These are phyloP conservation scores for Saccharomycopsis sp. DNA, from an alignment of 805 yeast species.

Conservation along the genomic window DNA sequence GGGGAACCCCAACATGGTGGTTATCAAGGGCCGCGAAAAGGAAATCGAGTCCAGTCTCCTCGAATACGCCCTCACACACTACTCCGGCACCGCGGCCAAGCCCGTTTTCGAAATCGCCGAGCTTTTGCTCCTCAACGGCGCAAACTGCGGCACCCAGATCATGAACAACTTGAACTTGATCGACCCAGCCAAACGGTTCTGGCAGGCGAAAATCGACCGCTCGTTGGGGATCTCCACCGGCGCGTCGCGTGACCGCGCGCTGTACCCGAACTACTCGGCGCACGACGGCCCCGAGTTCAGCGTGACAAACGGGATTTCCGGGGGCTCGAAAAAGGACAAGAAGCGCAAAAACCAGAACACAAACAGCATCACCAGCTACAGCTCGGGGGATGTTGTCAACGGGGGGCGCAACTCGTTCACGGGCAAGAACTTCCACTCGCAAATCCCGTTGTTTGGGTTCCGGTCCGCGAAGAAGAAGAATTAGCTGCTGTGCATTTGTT, in stretches of 20 bases:
- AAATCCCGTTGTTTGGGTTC: conserved; percentile 18
- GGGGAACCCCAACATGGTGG: conserved; percentile 39
- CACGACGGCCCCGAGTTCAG: background rate
- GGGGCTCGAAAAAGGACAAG: background rate
- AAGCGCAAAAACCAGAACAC: background rate
- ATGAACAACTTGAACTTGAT: conserved; percentile 34
- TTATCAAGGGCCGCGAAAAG: conserved; percentile 29
- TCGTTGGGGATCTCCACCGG: conserved; percentile 16
- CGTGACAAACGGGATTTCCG: conserved; percentile 2
- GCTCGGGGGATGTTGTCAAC: conserved; percentile 3
- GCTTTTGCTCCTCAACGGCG: conserved; percentile 50
- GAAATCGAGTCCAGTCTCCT: conserved; percentile 30
- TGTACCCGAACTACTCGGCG: background rate
- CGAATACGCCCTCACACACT: conserved; percentile 50
- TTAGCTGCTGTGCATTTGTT: background rate
- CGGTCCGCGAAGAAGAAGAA: conserved; percentile 15
- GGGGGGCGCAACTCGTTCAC: background rate
- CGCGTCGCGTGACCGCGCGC: background rate
- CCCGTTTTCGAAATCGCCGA: conserved; percentile 48
- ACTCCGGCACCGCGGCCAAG: conserved; percentile 25
- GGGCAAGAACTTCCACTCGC: conserved; percentile 17
- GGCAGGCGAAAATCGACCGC: conserved; percentile 40
- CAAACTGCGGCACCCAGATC: conserved; percentile 35
- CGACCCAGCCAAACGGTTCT: conserved; percentile 44
- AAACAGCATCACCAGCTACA: conserved; percentile 5